Percentiles rank a stretch among this genome's conserved stretches.
Conservation (phyloP, 208 protist genomes). For the Porcisia hertigi region DNA sequence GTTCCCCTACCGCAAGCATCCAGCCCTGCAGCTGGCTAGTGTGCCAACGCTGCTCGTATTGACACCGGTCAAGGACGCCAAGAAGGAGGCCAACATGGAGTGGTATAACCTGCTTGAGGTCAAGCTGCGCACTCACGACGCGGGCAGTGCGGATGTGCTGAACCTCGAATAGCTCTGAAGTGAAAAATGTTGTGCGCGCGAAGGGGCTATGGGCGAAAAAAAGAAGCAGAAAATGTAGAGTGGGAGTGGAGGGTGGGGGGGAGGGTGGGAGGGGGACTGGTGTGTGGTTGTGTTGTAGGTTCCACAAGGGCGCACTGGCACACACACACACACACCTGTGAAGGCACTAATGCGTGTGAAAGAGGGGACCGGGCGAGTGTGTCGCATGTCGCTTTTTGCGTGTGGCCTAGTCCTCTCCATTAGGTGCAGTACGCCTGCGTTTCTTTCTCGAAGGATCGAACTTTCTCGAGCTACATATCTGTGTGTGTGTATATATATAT, state of each 20-base stretch:
- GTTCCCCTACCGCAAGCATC: slow-evolving; percentile 66
- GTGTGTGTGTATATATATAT: no score
- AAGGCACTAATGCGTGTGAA: neutral
- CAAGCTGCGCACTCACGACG: slow-evolving; percentile 38
- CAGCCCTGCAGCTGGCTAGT: slow-evolving; percentile 35
- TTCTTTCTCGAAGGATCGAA: no score
- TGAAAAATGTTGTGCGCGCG: no score
- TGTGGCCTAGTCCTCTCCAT: no score
- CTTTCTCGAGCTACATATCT: no score
- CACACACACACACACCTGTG: neutral
- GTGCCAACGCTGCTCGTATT: slow-evolving; percentile 65
- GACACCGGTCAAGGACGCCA: slow-evolving; percentile 32
- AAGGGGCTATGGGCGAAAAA: neutral
- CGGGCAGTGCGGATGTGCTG: slow-evolving; percentile 20
- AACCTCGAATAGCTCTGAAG: slow-evolving; percentile 15
- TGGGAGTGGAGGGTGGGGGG: no score
- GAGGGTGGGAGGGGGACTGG: no score
- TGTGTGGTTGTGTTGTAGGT: neutral
- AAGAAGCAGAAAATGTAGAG: neutral
- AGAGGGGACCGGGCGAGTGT: no score
- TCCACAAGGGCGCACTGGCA: neutral
- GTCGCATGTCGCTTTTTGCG: no score
- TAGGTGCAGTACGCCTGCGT: no score
- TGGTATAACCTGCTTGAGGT: slow-evolving; percentile 54
- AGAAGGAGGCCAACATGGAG: slow-evolving; percentile 21